Conservation (phyloP, 2,329 filamentous ascomycete species). For the Penicillium fuscoglaucum region DNA sequence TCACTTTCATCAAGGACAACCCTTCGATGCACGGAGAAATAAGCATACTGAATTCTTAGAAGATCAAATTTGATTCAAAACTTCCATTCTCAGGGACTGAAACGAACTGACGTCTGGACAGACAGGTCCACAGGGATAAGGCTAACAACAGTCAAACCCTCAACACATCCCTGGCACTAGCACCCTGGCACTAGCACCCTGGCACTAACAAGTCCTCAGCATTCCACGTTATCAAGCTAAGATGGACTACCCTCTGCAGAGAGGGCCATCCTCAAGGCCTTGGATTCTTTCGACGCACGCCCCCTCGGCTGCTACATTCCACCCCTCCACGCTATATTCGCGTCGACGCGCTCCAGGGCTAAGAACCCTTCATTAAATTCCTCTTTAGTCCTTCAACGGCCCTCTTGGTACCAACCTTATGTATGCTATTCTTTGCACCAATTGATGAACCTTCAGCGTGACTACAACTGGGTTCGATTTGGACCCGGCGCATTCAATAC, state of each 20-base stretch:
- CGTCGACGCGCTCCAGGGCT: conserved; percentile 27
- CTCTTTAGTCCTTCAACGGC: conserved; percentile 17
- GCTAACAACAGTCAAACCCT: not conserved
- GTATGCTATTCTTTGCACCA: conserved; percentile 3
- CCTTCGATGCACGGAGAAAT: conserved; percentile 12
- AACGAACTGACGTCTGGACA: conserved; percentile 16
- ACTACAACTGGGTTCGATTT: conserved; percentile 12
- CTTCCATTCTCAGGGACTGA: conserved; percentile 18
- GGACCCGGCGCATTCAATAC: conserved; percentile 6
- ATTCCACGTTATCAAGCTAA: conserved; percentile 20
- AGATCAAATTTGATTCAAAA: conserved; percentile 7
- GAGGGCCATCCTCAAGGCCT: conserved; percentile 7
- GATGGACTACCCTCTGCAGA: not conserved
- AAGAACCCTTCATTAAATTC: conserved; percentile 13
- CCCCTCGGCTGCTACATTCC: conserved; percentile 28
- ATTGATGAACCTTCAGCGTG: conserved; percentile 10
- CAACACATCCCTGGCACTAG: conserved; percentile 16
- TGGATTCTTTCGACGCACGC: conserved; percentile 24
- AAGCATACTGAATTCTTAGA: conserved; percentile 5
- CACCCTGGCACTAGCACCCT: conserved; percentile 18
- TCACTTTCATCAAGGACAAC: conserved; percentile 7
- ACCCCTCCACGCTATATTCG: conserved; percentile 27
- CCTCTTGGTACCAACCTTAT: not conserved
- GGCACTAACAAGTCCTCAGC: conserved; percentile 9
- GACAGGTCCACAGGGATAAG: conserved; percentile 14